Conservation (phyloP, 2,329 filamentous ascomycete species). For the Clonostachys solani region DNA sequence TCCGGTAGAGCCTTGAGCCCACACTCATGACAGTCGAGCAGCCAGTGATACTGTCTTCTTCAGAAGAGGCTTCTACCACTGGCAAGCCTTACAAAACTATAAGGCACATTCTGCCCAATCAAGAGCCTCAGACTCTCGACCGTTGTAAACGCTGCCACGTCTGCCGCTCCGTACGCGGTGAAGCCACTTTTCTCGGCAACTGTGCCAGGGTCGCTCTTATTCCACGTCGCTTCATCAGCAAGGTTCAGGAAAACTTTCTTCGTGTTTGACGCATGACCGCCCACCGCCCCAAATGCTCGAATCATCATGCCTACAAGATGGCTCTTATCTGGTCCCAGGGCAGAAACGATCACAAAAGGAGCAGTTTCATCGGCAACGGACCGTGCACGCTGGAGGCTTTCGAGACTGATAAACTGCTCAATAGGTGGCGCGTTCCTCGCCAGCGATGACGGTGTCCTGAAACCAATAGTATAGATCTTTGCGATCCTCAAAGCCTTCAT, state of each 20-base stretch:
- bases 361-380: conserved; percentile 46
- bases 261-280: conserved; percentile 24
- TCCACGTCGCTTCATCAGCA: conserved; percentile 50
- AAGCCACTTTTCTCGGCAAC: conserved; percentile 74
- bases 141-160: conserved; percentile 79
- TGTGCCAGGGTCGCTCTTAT: conserved; percentile 61
- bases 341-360: conserved; percentile 79
- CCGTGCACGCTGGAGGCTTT: conserved; percentile 52
- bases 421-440: conserved; percentile 61
- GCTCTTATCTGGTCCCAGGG: conserved; percentile 73
- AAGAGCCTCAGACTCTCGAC: conserved; percentile 75
- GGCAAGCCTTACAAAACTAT: conserved; percentile 79
- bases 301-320: conserved; percentile 74
- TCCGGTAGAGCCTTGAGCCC: background rate
- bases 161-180: conserved; percentile 72
- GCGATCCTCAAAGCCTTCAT: conserved; percentile 71
- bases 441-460: conserved; percentile 60
- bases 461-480: conserved; percentile 81
- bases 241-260: conserved; percentile 78
- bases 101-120: conserved; percentile 82
- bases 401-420: conserved; percentile 75
- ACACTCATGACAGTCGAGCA: background rate
- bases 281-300: conserved; percentile 57
- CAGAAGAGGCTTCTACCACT: conserved; percentile 46
- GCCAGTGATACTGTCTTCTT: background rate